Base-by-base conservation (phyloP, 192 early-diverging fungal species). In the Cladochytrium replicatum region DNA sequence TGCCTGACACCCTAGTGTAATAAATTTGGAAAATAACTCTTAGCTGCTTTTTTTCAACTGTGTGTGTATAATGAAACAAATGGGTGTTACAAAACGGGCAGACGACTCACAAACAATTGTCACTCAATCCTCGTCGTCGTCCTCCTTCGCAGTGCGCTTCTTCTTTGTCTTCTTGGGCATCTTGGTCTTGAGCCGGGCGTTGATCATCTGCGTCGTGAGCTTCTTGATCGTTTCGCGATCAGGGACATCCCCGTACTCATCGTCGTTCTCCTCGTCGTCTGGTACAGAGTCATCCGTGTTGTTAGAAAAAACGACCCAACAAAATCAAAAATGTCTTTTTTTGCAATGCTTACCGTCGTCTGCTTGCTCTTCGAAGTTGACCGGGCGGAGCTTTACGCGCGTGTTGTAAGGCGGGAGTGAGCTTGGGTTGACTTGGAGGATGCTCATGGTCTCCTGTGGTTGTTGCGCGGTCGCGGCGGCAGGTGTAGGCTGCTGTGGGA, bases 201-300 rank as follows among this genome's bases (percentile, higher is more conserved):
- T 79, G 3, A 79, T 46, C 57, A 79, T 58, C 47, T 77, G 74
- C 15, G 69, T 67, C 15, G 74, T 74, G 31, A 74, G 71, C 58
- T 77, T 79, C 61, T 79, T 79, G 50, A 79, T 71, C 4, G 74
- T 63, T 46, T 79, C 77, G 47, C 77, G 64, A 32, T 79, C 77
- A 2, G 66, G 67, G 2, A 79, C 69, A 26, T 77, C 77, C 7
- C 70, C 74, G 32, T 65, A 60, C 23, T 71, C 74, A 38, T 72
- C 71, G 41, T 78, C 73, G 32, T 73, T 54, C 43, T 76, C 57
- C 40, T 77, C 76, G 19, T 72, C 69, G 39, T 77, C 75, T 53
- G 50, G 48, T 59, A 54, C 51, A 51, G 54, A 11, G 26, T 29
- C 6, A 23, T 32, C 29, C 6, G 8, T 44, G 7, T 9, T 19